A percentile compares a stretch with the other conserved stretches of the same genome.
Conservation (phyloP, 345 rosid genomes). For the Rhodomyrtus tomentosa region DNA sequence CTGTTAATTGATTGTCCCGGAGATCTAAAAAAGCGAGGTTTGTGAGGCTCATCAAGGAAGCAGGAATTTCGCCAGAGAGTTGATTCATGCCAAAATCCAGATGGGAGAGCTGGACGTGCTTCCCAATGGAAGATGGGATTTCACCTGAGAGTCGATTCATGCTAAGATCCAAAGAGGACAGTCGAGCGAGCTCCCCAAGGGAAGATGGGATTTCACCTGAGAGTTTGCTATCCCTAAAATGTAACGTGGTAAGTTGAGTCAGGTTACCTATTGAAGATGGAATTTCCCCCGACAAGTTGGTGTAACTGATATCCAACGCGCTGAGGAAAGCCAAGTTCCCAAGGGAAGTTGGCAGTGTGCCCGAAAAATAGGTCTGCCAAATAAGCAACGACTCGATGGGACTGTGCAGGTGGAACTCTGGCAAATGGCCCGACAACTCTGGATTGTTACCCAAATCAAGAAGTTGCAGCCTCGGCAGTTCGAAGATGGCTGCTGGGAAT, state of each 20-base stretch:
- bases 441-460: not conserved
- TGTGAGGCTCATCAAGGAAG: not conserved
- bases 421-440: constrained; percentile 1
- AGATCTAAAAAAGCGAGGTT: not conserved
- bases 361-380: not conserved
- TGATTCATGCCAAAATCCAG: not conserved
- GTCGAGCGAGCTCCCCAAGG: not conserved
- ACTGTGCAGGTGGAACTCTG: not conserved
- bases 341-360: not conserved
- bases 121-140: not conserved
- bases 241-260: not conserved
- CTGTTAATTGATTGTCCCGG: not conserved
- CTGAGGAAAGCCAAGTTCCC: not conserved
- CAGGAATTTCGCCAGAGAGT: not conserved
- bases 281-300: not conserved
- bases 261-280: not conserved
- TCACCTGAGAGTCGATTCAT: not conserved
- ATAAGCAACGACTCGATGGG: not conserved
- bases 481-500: constrained; percentile 1
- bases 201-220: not conserved
- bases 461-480: constrained; percentile 1
- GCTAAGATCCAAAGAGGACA: not conserved
- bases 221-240: not conserved
- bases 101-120: not conserved
- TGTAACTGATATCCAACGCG: rapidly evolving